Evolutionary conservation across 768 basidiomycete species (phyloP).

Genomic region (Sistotremastrum niveocremeum): DNA sequence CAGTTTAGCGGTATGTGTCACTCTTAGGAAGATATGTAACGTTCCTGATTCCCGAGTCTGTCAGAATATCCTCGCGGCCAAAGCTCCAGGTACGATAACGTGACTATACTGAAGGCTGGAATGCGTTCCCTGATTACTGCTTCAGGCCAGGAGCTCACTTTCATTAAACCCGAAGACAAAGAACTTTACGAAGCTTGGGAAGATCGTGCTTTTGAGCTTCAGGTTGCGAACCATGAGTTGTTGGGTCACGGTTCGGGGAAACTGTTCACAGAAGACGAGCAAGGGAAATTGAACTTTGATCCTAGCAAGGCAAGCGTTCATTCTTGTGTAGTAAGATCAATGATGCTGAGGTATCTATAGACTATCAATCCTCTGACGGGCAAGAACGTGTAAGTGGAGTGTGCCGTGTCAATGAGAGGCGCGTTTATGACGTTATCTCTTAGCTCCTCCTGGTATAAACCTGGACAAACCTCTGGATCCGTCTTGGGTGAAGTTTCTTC

Average conservation of each 20-base stretch:
- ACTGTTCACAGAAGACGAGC: conserved; percentile 59
- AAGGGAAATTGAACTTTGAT: conserved; percentile 77
- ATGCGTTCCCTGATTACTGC: conserved; percentile 1
- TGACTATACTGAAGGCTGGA: neutral
- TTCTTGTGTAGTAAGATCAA: no score
- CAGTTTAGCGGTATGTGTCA: conserved; percentile 56
- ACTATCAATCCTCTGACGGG: conserved; percentile 74
- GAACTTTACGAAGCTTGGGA: conserved; percentile 70
- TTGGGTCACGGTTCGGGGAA: conserved; percentile 27
- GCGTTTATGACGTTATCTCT: neutral
- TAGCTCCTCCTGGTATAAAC: conserved; percentile 78
- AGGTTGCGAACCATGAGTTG: conserved; percentile 30
- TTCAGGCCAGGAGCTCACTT: conserved; percentile 67
- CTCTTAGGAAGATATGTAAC: no score
- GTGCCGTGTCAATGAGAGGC: neutral
- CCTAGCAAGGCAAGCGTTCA: conserved; percentile 33
- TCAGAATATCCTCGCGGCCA: conserved; percentile 78
- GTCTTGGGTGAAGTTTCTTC: conserved; percentile 81
- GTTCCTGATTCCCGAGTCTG: no score
- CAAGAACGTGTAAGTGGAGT: conserved; percentile 42
- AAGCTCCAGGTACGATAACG: conserved; percentile 52
- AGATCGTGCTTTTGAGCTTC: conserved; percentile 65
- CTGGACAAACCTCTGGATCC: conserved; percentile 72
- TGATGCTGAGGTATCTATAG: conserved; percentile 21
- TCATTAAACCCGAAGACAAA: conserved; percentile 69